A percentile compares a stretch with the other conserved stretches of the same genome.
These are phyloP conservation scores for Wickerhamiella shivajii DNA, from an alignment of 805 yeast genomes.

Conservation along the genomic window DNA sequence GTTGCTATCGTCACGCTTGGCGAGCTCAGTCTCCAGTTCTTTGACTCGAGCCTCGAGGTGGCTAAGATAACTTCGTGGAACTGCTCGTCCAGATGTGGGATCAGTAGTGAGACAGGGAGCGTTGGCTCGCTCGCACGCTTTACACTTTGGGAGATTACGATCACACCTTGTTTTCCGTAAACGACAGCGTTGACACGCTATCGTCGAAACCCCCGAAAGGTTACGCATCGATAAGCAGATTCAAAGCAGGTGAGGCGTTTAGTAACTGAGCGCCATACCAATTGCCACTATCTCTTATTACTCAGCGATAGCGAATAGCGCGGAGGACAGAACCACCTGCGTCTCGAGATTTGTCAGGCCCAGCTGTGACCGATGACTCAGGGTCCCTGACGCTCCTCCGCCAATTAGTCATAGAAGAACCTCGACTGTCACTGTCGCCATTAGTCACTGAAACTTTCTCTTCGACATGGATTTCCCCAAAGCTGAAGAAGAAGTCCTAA, in stretches of 20 bases:
- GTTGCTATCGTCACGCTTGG: slow-evolving; percentile 20
- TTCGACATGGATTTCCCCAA: slow-evolving; percentile 61
- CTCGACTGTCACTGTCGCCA: too few relatives aligned
- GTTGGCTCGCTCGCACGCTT: slow-evolving; percentile 46
- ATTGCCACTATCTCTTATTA: too few relatives aligned
- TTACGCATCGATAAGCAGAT: slow-evolving; percentile 6
- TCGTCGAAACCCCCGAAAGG: slow-evolving; percentile 9
- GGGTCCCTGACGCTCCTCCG: too few relatives aligned
- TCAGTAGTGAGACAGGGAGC: slow-evolving; percentile 73
- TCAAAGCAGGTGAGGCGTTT: too few relatives aligned
- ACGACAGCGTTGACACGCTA: slow-evolving; percentile 74
- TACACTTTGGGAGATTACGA: slow-evolving; percentile 51
- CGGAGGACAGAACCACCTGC: too few relatives aligned
- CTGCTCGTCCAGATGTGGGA: slow-evolving; percentile 75
- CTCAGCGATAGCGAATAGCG: too few relatives aligned
- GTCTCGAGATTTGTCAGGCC: too few relatives aligned
- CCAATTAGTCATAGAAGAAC: too few relatives aligned
- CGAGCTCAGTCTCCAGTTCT: slow-evolving; percentile 38
- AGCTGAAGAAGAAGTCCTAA: slow-evolving; percentile 74
- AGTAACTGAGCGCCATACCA: too few relatives aligned
- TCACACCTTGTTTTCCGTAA: slow-evolving; percentile 52
- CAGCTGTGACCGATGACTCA: too few relatives aligned
- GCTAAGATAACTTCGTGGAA: slow-evolving; percentile 58
- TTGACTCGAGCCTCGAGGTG: slow-evolving; percentile 54
- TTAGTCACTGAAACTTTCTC: slow-evolving; percentile 2